Base-by-base conservation (phyloP, 2,329 filamentous ascomycete species). In the Myriosclerotinia duriaeana region DNA sequence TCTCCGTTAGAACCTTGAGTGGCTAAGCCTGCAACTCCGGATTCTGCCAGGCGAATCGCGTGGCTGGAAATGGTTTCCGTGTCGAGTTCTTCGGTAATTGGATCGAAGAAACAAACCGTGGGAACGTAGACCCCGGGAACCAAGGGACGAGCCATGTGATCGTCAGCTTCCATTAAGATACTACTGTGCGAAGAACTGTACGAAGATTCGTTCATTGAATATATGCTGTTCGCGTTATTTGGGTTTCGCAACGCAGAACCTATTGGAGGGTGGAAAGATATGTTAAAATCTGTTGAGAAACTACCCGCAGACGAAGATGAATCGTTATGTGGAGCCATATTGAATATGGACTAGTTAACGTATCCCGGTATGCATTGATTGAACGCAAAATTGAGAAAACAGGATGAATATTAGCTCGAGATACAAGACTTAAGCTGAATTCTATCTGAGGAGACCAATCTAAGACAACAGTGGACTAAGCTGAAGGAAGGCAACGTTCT, bases 51-150 rank as follows among this genome's bases (percentile, higher is more conserved):
- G 72, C 84, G 83, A 42, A 86, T 80, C 46, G 85, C 85, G 68
- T 77, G 76, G 22, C 56, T 69, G 34, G 71, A 73, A 67, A 76
- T 87, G 50, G 86, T 85, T 46, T 80, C 78, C 15, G 84, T 80
- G 74, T 92, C 89, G 65, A 92, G 79, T 65, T 91, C 85, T 76
- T 92, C 89, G 1, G 83, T 84, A 30, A 80, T 81, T 2, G 81
- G 77, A 65, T 89, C 81, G 76, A 92, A 92, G 80, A 92, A 92
- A 77, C 88, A 88, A 73, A 90, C 83, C 22, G 89, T 91, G 36
- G 90, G 89, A 58, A 90, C 88, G 74, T 92, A 92, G 71, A 92
- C 84, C 61, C 87, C 87, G 8, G 80, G 80, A 38, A 77, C 68
- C 46, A 84, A 76, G 38, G 78, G 77, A 8, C 81, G 78, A 52